Base-by-base conservation (phyloP, 192 early-diverging fungal species). In the Mortierella alpina region DNA sequence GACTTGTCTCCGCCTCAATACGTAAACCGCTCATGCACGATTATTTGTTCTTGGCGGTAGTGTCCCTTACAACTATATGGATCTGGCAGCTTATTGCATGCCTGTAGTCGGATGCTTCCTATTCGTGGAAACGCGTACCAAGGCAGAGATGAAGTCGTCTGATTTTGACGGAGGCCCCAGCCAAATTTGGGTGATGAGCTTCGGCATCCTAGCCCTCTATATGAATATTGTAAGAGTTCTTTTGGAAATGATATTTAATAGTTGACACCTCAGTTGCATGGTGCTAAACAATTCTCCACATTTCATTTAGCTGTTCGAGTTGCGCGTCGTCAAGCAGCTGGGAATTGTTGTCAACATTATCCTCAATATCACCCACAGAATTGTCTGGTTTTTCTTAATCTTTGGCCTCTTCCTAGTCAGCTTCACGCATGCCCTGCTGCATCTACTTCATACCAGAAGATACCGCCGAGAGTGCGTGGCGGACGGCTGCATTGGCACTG, bases 331-430 rank as follows among this genome's bases (percentile, higher is more conserved):
- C 41, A 52, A 59, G 13, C 69, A 72, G 46, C 60, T 80, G 23
- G 77, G 77, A 40, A 62, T 72, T 10, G 77, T 80, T 13, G 77
- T 72, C 56, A 80, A 80, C 51, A 72, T 80, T 23, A 72, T 80
- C 44, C 22, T 80, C 44, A 80, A 72, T 23, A 80, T 80, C 41
- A 56, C 70, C 0, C 58, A 58, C 2, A 70, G 54, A 22, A 80
- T 72, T 22, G 17, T 45, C 22, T 80, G 77, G 77, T 70, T 80
- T 60, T 51, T 70, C 22, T 20, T 80, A 41, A 53, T 80, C n/a
- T 80, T 80, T 22, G 59, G 18, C 7, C 52, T 80, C 5, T 72
- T 80, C 66, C 15, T 80, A 13, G n/a, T 80, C 40, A 42, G 64
- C 22, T 80, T 80, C 59, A 80, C 77, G 15, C 70, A 80, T 14